These are phyloP conservation scores for Bolboschoenoplectus hybrid DNA, from an alignment of 202 grass and related monocot species.

Conservation along the genomic window DNA sequence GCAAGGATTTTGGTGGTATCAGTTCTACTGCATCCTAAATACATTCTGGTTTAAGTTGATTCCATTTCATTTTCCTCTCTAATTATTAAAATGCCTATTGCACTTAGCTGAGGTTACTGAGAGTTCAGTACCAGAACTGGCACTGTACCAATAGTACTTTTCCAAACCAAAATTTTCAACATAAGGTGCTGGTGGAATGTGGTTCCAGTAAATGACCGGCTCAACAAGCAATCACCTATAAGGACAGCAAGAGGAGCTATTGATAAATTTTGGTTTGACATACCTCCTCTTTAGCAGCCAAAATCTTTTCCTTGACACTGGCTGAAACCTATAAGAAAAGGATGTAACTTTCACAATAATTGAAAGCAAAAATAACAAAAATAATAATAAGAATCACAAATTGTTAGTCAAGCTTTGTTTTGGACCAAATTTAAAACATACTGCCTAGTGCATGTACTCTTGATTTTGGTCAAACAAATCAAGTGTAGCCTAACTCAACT, in stretches of 20 bases:
- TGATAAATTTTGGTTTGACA: slow-evolving; percentile 33
- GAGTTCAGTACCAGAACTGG: slow-evolving; percentile 14
- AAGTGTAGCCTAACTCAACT: slow-evolving; percentile 14
- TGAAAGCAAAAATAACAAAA: slow-evolving; percentile 10
- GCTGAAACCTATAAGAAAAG: slow-evolving; percentile 67
- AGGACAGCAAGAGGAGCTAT: neutral
- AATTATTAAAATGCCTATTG: neutral
- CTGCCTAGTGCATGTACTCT: neutral
- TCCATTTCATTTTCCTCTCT: neutral
- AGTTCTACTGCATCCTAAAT: slow-evolving; percentile 23
- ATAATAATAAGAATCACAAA: slow-evolving; percentile 11
- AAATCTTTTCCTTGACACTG: slow-evolving; percentile 82
- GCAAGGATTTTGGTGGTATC: neutral
- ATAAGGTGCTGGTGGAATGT: slow-evolving; percentile 9
- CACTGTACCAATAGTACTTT: neutral
- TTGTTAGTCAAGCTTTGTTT: neutral
- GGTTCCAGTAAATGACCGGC: neutral
- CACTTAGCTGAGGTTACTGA: neutral
- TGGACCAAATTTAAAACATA: neutral
- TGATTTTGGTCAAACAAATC: neutral
- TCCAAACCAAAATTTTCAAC: slow-evolving; percentile 12
- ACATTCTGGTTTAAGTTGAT: neutral
- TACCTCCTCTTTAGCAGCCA: slow-evolving; percentile 90
- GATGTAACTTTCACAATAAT: slow-evolving; percentile 24
- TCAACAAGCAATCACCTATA: slow-evolving; percentile 6